phyloP scores from a whole-genome alignment of 2,329 filamentous ascomycete species.

The Hysterium pulicare region DNA sequence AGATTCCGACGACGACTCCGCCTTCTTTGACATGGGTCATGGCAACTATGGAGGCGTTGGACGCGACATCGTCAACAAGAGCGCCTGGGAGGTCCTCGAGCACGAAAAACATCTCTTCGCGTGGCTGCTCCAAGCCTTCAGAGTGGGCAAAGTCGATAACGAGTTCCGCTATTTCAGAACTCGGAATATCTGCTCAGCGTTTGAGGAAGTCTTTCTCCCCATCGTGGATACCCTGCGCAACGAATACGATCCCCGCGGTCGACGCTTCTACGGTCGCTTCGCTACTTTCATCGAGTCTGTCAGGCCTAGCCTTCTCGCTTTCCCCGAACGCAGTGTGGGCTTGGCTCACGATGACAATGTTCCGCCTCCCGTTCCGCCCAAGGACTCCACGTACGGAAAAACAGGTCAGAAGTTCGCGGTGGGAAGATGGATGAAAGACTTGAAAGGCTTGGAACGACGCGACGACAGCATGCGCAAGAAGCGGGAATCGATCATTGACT shows the following conservation, averaged over 20 bases:
- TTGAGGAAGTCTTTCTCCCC: conserved; percentile 27
- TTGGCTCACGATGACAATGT: neutral
- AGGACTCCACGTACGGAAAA: too few relatives aligned
- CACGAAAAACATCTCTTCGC: conserved; percentile 31
- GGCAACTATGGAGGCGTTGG: neutral
- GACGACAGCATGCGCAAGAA: neutral
- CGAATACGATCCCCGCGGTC: conserved; percentile 24
- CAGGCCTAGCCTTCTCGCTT: conserved; percentile 26
- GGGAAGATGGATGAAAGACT: neutral
- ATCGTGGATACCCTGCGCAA: conserved; percentile 28
- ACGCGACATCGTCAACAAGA: conserved; percentile 19
- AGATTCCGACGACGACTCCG: conserved; percentile 6
- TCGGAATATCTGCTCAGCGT: conserved; percentile 24
- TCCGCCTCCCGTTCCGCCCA: too few relatives aligned
- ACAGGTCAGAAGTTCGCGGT: neutral
- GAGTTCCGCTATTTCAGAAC: conserved; percentile 27
- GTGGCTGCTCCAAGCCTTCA: conserved; percentile 31
- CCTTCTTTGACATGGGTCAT: conserved; percentile 7
- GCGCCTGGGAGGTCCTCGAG: conserved; percentile 21
- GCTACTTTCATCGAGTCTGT: conserved; percentile 28
- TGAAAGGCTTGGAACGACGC: neutral
- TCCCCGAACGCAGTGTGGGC: conserved; percentile 26
- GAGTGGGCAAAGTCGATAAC: conserved; percentile 28
- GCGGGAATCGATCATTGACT: neutral
- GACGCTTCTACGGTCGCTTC: conserved; percentile 28